Evolutionary conservation across 495 filamentous ascomycete genomes (phyloP), one percentile per base, ranked within the genome.

Genomic region (Aspergillus nidulans): DNA sequence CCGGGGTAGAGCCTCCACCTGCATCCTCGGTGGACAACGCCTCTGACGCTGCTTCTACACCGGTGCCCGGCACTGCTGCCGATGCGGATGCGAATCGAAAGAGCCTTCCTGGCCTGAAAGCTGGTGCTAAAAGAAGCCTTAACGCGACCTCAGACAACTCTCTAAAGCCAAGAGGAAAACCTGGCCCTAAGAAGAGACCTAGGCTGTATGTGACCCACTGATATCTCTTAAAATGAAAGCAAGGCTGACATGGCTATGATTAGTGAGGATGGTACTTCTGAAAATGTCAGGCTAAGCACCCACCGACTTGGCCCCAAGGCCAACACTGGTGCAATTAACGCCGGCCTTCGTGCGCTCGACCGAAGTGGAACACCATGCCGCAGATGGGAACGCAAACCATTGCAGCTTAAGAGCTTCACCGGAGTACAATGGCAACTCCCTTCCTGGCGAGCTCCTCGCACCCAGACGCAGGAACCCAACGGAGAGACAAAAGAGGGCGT

Each of bases 281-380:
- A 86, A 46, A 69, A 74, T 44, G 56, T 73, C 23, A 78, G 75
- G 53, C 56, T 67, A 23, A 48, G 63, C 41, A 57, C 78, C 39
- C 89, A 90, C 63, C 95, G 94, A 67, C 87, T 97, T 19, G 92
- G 92, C 10, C 94, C 94, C 47, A 98, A 97, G 73, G 92, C 94
- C 40, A 98, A 97, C 71, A 90, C 94, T 63, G 94, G 94, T 53
- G 92, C 92, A 52, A 98, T 98, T 77, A 98, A 98, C 65, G 94
- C 95, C 46, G 88, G 90, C 50, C 85, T 98, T 28, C 89, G 94
- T 46, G 95, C 94, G 4, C 84, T 98, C 40, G 94, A 98, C 69
- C 86, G 92, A 36, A 86, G 85, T 1, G 90, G 91, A 43, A 86
- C 91, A 55, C 90, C 92, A 2, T 97, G 92, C 65, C 88, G 95